phyloP scores from a whole-genome alignment of 2,329 filamentous ascomycete species.

The Trichoderma hamatum region DNA sequence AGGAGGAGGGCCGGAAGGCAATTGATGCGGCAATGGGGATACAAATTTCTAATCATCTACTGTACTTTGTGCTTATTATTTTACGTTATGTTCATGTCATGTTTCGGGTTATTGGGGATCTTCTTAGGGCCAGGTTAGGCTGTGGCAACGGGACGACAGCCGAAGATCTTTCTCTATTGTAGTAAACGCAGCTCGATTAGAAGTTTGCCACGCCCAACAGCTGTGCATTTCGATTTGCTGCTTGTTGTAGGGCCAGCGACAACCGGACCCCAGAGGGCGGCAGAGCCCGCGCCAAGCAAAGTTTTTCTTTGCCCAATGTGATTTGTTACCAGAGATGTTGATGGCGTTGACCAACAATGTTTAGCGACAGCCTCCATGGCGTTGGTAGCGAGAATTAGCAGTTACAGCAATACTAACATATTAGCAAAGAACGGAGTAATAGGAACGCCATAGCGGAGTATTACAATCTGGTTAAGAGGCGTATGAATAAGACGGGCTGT shows the following conservation, averaged over 20 bases:
- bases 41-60: background rate
- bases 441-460: background rate
- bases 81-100: background rate
- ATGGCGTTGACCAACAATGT: background rate
- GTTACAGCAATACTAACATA: background rate
- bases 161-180: background rate
- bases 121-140: background rate
- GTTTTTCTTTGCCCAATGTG: background rate
- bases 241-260: background rate
- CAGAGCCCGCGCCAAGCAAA: slow-evolving; percentile 11
- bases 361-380: background rate
- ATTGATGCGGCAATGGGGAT: background rate
- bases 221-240: background rate
- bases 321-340: background rate
- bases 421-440: slow-evolving; percentile 1
- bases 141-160: slow-evolving; percentile 10
- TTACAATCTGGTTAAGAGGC: background rate
- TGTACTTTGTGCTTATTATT: background rate
- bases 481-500: background rate
- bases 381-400: background rate
- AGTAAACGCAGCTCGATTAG: background rate
- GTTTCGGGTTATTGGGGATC: background rate
- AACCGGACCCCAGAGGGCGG: slow-evolving; percentile 12
- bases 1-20: background rate
- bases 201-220: slow-evolving; percentile 3